Evolutionary conservation across 441 rosid genomes (phyloP), one percentile per base, ranked within the genome.

Genomic region (Geranium incanum): DNA sequence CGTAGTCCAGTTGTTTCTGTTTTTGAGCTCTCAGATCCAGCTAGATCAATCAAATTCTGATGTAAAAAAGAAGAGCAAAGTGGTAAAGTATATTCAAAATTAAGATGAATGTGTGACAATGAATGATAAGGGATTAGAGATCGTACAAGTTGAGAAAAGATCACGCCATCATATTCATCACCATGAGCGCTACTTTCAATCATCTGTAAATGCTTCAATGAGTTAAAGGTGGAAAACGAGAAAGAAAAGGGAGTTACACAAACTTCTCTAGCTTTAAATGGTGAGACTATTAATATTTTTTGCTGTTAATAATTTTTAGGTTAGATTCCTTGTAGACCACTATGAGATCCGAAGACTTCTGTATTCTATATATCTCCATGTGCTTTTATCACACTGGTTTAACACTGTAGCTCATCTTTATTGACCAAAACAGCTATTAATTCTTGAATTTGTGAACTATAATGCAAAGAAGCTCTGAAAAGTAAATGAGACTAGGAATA

Each of bases 21-120:
- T 86, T 95, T 95, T 77, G 99, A 93, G 83, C 99, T 95, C 86
- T 95, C 98, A 55, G 99, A 95, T 81, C 99, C 98, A 76, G 98
- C 99, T 69, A 96, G 86, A 79, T 96, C 99, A 70, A 96, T 96
- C 89, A 96, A 82, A 88, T 96, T 96, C 99, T 96, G 81, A 69
- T 67, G 43, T 79, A 74, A 43, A 66, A 3, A 76, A 43, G 6
- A 70, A 4, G 39, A 65, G 52, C 41, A 6, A 75, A 15, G 67
- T 19, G 36, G 70, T 62, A 71, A 78, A 72, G 79, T 41, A 48
- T 82, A 72, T 18, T 68, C 55, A 38, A 70, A 15, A 13, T 19
- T 5, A 68, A 67, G 16, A 78, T 69, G 41, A 68, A 77, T 71
- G 59, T 45, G n/a, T 57, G 43, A 28, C 8, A 64, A 75, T 28